These are phyloP conservation scores for Metrosideros polymorpha DNA, from an alignment of 441 rosid genomes.

Conservation along the genomic window DNA sequence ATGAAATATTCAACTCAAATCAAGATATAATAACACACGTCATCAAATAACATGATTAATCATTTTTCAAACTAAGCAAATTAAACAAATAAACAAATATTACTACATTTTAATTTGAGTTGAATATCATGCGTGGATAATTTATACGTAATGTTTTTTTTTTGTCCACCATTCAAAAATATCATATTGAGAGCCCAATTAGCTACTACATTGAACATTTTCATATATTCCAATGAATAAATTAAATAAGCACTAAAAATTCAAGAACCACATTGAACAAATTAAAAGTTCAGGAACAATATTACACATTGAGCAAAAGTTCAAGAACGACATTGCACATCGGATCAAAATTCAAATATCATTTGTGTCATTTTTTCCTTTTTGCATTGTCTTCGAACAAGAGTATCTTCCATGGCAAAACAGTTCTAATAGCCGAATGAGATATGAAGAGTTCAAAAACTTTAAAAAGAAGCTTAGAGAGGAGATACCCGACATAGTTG, in stretches of 20 bases:
- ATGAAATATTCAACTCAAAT: neutral
- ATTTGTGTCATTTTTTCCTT: neutral
- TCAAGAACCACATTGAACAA: neutral
- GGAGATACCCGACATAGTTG: neutral
- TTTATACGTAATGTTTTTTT: accelerated
- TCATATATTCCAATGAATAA: accelerated
- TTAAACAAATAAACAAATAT: neutral
- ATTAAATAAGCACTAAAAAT: neutral
- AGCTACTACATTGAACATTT: neutral
- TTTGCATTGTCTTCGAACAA: neutral
- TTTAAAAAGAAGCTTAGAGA: neutral
- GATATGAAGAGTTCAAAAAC: neutral
- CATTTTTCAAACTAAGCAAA: neutral
- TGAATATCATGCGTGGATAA: neutral
- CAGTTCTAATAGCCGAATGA: neutral
- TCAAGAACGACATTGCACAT: neutral
- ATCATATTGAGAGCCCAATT: neutral
- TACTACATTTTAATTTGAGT: neutral
- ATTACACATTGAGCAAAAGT: neutral
- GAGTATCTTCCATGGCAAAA: neutral
- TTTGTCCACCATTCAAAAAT: neutral
- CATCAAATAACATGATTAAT: neutral
- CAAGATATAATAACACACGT: neutral
- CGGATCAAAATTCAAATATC: neutral
- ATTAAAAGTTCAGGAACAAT: neutral